These are phyloP conservation scores for Ambrosiella beaveri DNA, from an alignment of 2,329 filamentous ascomycete species.

Conservation along the genomic window DNA sequence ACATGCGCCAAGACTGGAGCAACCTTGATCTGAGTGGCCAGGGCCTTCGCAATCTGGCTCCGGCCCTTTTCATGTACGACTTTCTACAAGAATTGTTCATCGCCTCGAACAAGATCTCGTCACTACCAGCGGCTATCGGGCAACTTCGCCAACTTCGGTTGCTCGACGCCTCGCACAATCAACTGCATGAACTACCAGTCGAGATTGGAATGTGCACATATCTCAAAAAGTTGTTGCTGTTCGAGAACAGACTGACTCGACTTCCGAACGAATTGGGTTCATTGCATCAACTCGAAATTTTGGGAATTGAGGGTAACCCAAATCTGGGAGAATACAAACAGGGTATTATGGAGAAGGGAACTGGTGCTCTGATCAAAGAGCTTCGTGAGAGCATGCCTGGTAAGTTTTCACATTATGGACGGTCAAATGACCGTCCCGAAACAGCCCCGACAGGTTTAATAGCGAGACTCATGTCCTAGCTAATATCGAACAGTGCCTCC, in stretches of 20 bases:
- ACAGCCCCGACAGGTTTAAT: not conserved
- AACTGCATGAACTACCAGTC: constrained; percentile 62
- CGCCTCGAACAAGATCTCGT: constrained; percentile 75
- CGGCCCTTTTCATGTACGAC: constrained; percentile 66
- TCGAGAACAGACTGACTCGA: constrained; percentile 73
- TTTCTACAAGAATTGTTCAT: constrained; percentile 89
- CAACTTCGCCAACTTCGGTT: constrained; percentile 63
- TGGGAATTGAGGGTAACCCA: constrained; percentile 87
- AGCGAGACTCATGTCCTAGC: not conserved
- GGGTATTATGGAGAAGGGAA: constrained; percentile 73
- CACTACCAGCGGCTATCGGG: constrained; percentile 67
- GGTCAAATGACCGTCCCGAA: too few relatives aligned
- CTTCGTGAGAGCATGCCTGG: constrained; percentile 72
- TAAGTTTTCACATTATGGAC: constrained; percentile 28
- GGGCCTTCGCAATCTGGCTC: constrained; percentile 66
- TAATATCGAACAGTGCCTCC: constrained; percentile 33
- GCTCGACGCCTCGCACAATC: constrained; percentile 79
- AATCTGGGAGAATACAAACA: constrained; percentile 59
- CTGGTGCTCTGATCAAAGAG: constrained; percentile 64
- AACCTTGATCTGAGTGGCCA: constrained; percentile 94
- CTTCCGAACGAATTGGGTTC: constrained; percentile 80
- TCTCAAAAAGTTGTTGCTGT: constrained; percentile 67
- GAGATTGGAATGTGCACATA: constrained; percentile 97
- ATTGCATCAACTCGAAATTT: constrained; percentile 69
- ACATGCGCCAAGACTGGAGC: constrained; percentile 70